These are phyloP conservation scores for Yamadazyma aaseri DNA, from an alignment of 1,139 yeast species.

Conservation along the genomic window DNA sequence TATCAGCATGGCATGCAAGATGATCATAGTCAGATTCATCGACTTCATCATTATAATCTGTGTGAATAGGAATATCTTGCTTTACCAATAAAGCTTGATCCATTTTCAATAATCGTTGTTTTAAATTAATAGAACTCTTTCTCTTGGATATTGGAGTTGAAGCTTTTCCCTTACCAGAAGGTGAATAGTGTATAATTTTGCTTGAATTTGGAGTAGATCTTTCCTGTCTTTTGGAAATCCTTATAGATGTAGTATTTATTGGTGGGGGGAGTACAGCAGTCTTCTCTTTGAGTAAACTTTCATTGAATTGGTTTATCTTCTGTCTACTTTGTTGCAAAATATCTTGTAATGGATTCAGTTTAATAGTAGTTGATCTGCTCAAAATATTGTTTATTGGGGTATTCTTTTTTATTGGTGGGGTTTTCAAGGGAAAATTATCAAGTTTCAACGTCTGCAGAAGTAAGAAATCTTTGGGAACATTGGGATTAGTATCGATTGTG, in stretches of 20 bases:
- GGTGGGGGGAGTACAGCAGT: slow-evolving; percentile 7
- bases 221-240: slow-evolving; percentile 14
- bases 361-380: slow-evolving; percentile 2
- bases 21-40: slow-evolving; percentile 36
- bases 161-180: slow-evolving; percentile 24
- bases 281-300: slow-evolving; percentile 1
- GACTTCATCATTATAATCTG: slow-evolving; percentile 12
- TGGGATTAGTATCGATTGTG: slow-evolving; percentile 12
- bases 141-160: slow-evolving; percentile 27
- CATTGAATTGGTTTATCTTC: slow-evolving; percentile 13
- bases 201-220: slow-evolving; percentile 31
- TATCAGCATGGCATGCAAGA: slow-evolving; percentile 50
- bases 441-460: slow-evolving; percentile 27
- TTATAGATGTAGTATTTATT: slow-evolving; percentile 10
- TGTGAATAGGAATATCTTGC: slow-evolving; percentile 6
- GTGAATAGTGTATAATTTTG: slow-evolving; percentile 33
- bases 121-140: slow-evolving; percentile 15
- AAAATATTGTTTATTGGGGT: slow-evolving; percentile 9
- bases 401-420: slow-evolving; percentile 5
- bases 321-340: slow-evolving; percentile 24
- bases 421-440: slow-evolving; percentile 6
- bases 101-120: slow-evolving; percentile 17
- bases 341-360: slow-evolving; percentile 29
- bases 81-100: slow-evolving; percentile 21
- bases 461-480: slow-evolving; percentile 19